These are phyloP conservation scores for Aspergillus phoenicis DNA, from an alignment of 2,329 filamentous ascomycete genomes.

Conservation along the genomic window DNA sequence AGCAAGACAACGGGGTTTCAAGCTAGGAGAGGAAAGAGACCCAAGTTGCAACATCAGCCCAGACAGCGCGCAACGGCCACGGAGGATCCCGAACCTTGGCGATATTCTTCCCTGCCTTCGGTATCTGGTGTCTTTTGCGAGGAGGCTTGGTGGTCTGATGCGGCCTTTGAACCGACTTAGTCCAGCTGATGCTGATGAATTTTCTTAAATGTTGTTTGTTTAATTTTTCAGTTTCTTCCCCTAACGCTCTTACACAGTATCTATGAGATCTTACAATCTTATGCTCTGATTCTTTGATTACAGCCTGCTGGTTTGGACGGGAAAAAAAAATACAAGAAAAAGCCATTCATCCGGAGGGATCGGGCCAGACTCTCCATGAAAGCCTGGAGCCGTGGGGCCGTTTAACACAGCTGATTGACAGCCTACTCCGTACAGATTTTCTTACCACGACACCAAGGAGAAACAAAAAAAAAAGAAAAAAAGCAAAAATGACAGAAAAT, in stretches of 20 bases:
- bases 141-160: constrained; percentile 6
- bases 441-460: neutral
- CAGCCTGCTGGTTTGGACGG: neutral
- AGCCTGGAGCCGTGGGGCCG: neutral
- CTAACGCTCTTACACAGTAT: no score
- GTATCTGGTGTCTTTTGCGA: neutral
- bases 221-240: no score
- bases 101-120: neutral
- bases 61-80: constrained; percentile 10
- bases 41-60: constrained; percentile 7
- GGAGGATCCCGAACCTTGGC: constrained; percentile 9
- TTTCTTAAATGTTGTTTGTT: no score
- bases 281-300: no score
- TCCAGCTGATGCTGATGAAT: neutral
- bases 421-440: neutral
- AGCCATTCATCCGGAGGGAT: neutral
- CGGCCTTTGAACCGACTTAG: neutral
- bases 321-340: neutral
- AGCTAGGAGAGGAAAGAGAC: neutral
- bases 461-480: neutral
- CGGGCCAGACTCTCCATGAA: neutral
- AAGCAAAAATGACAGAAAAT: neutral
- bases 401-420: neutral
- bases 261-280: no score
- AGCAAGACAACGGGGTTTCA: constrained; percentile 8